Percentiles rank a stretch among this genome's conserved stretches.
phyloP scores from a whole-genome alignment of 257 asterid genomes.

The Lycium barbarum region DNA sequence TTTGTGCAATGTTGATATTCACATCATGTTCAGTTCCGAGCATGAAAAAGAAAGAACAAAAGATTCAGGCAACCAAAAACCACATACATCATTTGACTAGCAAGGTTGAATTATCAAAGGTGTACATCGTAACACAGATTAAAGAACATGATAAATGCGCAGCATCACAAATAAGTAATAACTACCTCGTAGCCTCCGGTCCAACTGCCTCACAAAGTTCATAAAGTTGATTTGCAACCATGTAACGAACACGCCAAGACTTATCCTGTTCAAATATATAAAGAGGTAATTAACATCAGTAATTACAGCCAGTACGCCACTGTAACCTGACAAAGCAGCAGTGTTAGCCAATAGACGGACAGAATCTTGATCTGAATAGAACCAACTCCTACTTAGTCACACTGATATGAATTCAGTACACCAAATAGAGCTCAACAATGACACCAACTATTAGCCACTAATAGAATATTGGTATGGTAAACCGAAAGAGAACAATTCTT shows the following conservation, averaged over 20 bases:
- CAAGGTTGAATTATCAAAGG: constrained; percentile 27
- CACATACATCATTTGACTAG: constrained; percentile 1
- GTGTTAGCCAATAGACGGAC: constrained; percentile 47
- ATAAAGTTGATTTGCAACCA: constrained; percentile 56
- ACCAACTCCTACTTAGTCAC: constrained; percentile 17
- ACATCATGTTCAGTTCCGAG: constrained; percentile 13
- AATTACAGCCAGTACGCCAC: neutral
- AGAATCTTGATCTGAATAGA: constrained; percentile 52
- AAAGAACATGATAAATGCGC: constrained; percentile 2
- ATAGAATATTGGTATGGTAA: neutral
- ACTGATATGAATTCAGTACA: neutral
- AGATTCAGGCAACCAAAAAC: constrained; percentile 8
- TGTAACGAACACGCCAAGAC: constrained; percentile 56
- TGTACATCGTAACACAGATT: neutral
- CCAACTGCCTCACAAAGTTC: constrained; percentile 59
- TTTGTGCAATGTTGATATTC: neutral
- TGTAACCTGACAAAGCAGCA: constrained; percentile 2
- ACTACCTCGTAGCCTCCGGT: constrained; percentile 52
- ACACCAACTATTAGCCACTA: neutral
- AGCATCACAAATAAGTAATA: neutral
- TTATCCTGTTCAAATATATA: constrained; percentile 42
- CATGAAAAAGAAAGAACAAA: neutral
- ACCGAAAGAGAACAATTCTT: neutral
- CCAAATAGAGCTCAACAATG: neutral
- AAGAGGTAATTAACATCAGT: constrained; percentile 27